Conservation (phyloP, 106 monocot species). For the Dendrobium catenatum region DNA sequence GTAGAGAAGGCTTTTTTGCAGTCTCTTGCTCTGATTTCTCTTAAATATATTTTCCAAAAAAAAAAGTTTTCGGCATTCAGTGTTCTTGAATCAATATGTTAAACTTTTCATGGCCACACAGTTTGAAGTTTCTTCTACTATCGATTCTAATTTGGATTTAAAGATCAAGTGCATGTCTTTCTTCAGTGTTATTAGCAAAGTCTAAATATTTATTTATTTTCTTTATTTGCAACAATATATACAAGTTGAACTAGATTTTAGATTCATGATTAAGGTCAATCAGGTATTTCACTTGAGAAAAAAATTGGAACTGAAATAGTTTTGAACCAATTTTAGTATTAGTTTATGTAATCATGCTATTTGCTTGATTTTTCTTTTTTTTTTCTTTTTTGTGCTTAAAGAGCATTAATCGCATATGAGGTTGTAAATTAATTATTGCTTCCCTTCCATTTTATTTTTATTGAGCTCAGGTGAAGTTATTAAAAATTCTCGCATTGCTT, state of each 20-base stretch:
- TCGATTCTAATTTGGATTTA: not conserved
- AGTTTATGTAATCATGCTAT: not conserved
- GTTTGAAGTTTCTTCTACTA: not conserved
- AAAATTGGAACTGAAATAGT: not conserved
- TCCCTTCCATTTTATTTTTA: not conserved
- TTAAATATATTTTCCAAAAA: not conserved
- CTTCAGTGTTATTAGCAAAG: not conserved
- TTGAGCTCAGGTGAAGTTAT: constrained; percentile 74
- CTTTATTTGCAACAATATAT: not conserved
- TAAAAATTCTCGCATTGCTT: constrained; percentile 88
- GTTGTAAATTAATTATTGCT: constrained; percentile 1
- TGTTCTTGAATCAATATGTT: not conserved
- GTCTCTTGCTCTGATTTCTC: not conserved
- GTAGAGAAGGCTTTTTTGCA: not conserved
- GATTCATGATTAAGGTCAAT: constrained; percentile 4
- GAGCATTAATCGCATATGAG: not conserved
- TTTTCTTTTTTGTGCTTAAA: not conserved
- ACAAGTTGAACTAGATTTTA: not conserved
- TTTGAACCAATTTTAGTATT: not conserved
- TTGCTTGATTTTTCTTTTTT: not conserved
- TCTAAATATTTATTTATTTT: not conserved
- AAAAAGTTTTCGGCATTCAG: not conserved
- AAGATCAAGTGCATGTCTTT: not conserved
- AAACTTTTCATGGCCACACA: not conserved
- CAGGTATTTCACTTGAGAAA: not conserved